Conservation (phyloP, 495 filamentous ascomycete genomes). For the Neurospora sublineolata region DNA sequence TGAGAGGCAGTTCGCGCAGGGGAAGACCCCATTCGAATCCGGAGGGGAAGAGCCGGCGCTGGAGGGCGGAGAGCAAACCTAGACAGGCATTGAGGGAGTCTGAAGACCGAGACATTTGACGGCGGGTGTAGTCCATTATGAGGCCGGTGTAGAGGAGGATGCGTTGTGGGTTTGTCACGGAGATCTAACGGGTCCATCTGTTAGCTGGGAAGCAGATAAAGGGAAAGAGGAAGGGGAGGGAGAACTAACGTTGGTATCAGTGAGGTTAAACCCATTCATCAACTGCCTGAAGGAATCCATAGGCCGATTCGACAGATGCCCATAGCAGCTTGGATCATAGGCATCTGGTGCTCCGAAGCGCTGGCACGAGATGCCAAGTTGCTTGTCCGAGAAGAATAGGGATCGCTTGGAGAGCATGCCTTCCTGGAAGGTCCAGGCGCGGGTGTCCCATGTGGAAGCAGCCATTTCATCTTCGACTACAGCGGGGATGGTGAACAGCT, state of each 20-base stretch:
- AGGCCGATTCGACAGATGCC: not conserved
- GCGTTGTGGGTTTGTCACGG: not conserved
- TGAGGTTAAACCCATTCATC: not conserved
- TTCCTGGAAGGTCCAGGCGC: slow-evolving; percentile 15
- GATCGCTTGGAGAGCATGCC: slow-evolving; percentile 4
- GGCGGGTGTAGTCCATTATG: slow-evolving; percentile 4
- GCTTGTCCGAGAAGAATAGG: slow-evolving; percentile 4
- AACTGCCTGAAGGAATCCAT: not conserved
- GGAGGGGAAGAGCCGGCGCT: slow-evolving; percentile 1
- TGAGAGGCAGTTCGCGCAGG: not conserved
- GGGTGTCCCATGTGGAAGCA: slow-evolving; percentile 1
- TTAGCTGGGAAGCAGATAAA: not conserved
- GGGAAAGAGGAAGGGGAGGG: not conserved
- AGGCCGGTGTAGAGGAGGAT: not conserved
- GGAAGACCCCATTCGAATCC: slow-evolving; percentile 14
- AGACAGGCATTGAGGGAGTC: slow-evolving; percentile 12
- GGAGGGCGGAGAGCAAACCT: slow-evolving; percentile 2
- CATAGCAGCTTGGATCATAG: not conserved
- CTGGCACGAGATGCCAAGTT: slow-evolving; percentile 6
- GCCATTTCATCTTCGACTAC: not conserved
- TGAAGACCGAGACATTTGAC: slow-evolving; percentile 6
- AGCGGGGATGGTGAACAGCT: slow-evolving; percentile 8
- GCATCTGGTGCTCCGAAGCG: not conserved
- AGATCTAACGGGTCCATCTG: not conserved
- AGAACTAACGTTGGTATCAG: not conserved